Evolutionary conservation across 202 grass and related monocot species (phyloP).

Genomic region (Bolboschoenoplectus hybrid): DNA sequence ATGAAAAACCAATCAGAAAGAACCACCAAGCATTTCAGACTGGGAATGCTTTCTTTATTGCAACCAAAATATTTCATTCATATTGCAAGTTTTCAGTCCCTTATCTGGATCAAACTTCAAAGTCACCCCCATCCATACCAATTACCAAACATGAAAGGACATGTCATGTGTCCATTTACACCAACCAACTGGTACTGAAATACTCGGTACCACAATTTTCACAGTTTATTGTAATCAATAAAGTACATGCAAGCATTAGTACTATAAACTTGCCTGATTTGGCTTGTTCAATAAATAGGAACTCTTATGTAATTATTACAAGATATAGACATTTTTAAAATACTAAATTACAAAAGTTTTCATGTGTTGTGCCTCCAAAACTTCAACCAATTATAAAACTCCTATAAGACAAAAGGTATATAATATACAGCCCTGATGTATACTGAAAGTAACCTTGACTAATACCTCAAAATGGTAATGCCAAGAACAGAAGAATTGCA

Average conservation of each 20-base stretch:
- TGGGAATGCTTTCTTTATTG: background rate
- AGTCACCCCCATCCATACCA: background rate
- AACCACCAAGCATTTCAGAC: background rate
- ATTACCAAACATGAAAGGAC: background rate
- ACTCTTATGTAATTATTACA: background rate
- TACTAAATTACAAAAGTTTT: background rate
- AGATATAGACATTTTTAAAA: background rate
- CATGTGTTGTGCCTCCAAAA: background rate
- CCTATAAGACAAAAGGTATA: background rate
- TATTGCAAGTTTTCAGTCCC: background rate
- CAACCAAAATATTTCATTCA: background rate
- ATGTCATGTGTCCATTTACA: background rate
- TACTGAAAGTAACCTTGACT: background rate
- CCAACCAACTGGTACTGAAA: background rate
- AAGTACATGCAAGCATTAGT: background rate
- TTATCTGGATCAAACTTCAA: background rate
- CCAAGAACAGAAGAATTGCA: background rate
- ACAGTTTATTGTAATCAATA: background rate
- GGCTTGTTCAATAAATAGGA: background rate
- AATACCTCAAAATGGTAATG: background rate
- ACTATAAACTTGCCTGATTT: background rate
- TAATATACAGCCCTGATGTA: background rate
- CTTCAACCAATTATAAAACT: background rate
- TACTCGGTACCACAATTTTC: background rate
- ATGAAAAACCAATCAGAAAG: conserved; percentile 1